A percentile compares a stretch with the other conserved stretches of the same genome.
phyloP scores from a whole-genome alignment of 1,284 basidiomycete genomes.

The Fistulinella staudtii region DNA sequence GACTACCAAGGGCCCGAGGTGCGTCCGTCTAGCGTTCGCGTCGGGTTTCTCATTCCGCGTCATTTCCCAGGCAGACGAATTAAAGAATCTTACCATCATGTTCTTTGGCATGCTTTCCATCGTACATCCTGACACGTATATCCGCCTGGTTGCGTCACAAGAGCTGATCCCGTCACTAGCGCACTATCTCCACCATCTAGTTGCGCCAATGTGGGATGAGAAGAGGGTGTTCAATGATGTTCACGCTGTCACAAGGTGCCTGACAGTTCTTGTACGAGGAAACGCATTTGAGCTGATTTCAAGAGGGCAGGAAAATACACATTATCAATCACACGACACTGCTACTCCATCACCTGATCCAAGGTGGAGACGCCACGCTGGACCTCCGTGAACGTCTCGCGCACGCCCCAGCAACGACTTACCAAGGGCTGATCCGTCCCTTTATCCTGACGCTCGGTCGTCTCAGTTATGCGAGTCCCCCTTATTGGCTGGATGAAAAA shows the following conservation, averaged over 20 bases:
- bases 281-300: slow-evolving; percentile 9
- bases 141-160: slow-evolving; percentile 48
- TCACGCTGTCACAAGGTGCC: slow-evolving; percentile 38
- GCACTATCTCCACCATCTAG: slow-evolving; percentile 48
- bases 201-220: slow-evolving; percentile 63
- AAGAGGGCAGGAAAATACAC: slow-evolving; percentile 42
- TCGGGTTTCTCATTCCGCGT: slow-evolving; percentile 1
- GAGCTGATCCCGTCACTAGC: slow-evolving; percentile 61
- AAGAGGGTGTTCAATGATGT: slow-evolving; percentile 44
- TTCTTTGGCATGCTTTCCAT: slow-evolving; percentile 56
- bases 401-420: slow-evolving; percentile 43
- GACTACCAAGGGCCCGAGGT: slow-evolving; percentile 43
- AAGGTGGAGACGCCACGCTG: slow-evolving; percentile 40
- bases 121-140: slow-evolving; percentile 47
- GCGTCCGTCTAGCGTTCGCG: not conserved
- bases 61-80: slow-evolving; percentile 36
- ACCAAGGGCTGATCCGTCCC: slow-evolving; percentile 66
- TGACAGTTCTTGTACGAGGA: slow-evolving; percentile 1
- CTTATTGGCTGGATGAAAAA: slow-evolving; percentile 52
- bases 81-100: slow-evolving; percentile 49
- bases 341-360: slow-evolving; percentile 59
- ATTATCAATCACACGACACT: slow-evolving; percentile 49
- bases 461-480: slow-evolving; percentile 66
- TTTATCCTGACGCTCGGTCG: slow-evolving; percentile 75
- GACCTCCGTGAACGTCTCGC: slow-evolving; percentile 56